Evolutionary conservation across 2,329 filamentous ascomycete species (phyloP).

Genomic region (Aspergillus quadricinctus): DNA sequence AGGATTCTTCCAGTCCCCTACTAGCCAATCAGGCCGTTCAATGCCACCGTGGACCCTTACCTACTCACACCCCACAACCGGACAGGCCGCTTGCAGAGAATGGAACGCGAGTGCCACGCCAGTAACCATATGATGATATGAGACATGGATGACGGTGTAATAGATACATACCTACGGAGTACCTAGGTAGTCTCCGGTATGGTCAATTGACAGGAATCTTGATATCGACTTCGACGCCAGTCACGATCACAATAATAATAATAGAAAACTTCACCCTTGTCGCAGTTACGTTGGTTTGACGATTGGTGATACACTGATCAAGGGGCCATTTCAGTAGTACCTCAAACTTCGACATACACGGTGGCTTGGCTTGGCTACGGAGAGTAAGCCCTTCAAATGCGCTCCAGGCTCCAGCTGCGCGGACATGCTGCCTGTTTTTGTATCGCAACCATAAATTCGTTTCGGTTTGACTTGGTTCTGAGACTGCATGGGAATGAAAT

Average conservation of each 20-base stretch:
- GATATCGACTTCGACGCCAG: neutral
- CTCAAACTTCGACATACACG: no score
- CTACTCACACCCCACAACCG: neutral
- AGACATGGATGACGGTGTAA: neutral
- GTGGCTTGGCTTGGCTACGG: no score
- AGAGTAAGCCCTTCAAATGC: no score
- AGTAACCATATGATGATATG: neutral
- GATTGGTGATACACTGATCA: neutral
- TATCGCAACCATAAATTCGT: neutral
- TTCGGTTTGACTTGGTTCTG: neutral
- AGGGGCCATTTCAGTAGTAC: no score
- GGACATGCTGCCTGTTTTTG: neutral
- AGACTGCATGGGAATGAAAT: neutral
- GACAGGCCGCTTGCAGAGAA: neutral
- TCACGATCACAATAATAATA: neutral
- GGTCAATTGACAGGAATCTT: neutral
- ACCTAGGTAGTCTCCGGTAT: neutral
- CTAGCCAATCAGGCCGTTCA: conserved; percentile 7
- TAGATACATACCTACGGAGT: neutral
- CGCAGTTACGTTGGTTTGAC: neutral
- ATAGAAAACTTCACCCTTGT: neutral
- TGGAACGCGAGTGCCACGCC: neutral
- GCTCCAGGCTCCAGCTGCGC: no score
- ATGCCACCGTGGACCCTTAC: no score
- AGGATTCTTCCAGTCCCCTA: neutral